phyloP scores from a whole-genome alignment of 495 filamentous ascomycete species.

The Podospora didyma region DNA sequence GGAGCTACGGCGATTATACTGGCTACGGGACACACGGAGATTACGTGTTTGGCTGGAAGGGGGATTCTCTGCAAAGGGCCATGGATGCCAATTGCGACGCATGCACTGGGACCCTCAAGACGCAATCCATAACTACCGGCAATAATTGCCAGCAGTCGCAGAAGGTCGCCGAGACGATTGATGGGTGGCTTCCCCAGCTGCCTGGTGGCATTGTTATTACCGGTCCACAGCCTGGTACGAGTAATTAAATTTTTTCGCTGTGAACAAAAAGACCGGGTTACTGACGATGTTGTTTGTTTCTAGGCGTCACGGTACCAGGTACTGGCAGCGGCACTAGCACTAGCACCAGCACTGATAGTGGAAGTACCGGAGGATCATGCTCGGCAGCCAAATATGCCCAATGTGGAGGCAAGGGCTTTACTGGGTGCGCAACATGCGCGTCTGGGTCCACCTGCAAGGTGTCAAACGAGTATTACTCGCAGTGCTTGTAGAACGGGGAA shows the following conservation, averaged over 20 bases:
- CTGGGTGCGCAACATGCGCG: conserved; percentile 1
- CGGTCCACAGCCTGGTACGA: conserved; percentile 14
- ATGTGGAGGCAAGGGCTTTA: conserved; percentile 7
- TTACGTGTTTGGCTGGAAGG: conserved; percentile 37
- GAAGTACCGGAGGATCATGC: neutral
- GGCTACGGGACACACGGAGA: conserved; percentile 36
- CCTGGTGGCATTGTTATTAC: conserved; percentile 11
- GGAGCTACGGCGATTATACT: conserved; percentile 34
- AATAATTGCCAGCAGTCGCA: conserved; percentile 33
- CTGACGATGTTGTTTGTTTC: no score
- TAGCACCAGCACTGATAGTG: no score
- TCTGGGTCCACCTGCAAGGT: neutral
- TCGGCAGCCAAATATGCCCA: conserved; percentile 6
- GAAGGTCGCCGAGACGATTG: conserved; percentile 32
- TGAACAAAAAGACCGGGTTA: no score
- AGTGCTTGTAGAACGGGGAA: conserved; percentile 13
- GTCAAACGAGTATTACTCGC: conserved; percentile 5
- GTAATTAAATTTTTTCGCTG: no score
- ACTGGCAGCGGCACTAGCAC: no score
- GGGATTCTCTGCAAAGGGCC: conserved; percentile 30
- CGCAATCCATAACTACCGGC: conserved; percentile 28
- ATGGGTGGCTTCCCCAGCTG: conserved; percentile 25
- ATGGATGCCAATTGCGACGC: conserved; percentile 36
- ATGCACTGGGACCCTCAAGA: conserved; percentile 26
- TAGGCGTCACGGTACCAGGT: no score